Conservation (phyloP, 305 asterid species). For the Fraxinus latifolia region DNA sequence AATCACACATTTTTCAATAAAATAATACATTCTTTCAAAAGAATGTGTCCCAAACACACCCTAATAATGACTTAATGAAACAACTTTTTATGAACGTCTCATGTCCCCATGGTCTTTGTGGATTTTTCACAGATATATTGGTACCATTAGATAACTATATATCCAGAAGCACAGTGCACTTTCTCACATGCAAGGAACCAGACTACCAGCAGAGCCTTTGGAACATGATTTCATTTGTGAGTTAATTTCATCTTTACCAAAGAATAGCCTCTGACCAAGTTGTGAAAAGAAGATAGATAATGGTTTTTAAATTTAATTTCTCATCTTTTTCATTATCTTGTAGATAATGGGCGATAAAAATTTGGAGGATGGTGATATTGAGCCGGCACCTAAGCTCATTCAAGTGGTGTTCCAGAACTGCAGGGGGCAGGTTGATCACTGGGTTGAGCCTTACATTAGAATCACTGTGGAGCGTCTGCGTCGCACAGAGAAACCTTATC, state of each 20-base stretch:
- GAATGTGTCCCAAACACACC: too few species aligned
- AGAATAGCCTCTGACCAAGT: neutral
- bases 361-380: slow-evolving; percentile 90
- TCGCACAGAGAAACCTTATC: slow-evolving; percentile 59
- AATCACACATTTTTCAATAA: too few species aligned
- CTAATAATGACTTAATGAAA: neutral
- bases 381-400: slow-evolving; percentile 93
- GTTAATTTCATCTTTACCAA: slow-evolving; percentile 28
- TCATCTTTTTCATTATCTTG: slow-evolving; percentile 16
- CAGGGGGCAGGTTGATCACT: slow-evolving; percentile 91
- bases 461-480: slow-evolving; percentile 76
- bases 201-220: slow-evolving; percentile 98
- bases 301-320: neutral
- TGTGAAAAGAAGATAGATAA: neutral
- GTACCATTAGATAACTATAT: slow-evolving; percentile 93
- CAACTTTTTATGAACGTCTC: slow-evolving; percentile 17
- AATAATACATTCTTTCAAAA: too few species aligned
- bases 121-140: slow-evolving; percentile 65
- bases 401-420: slow-evolving; percentile 89
- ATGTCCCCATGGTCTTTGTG: slow-evolving; percentile 14
- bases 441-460: slow-evolving; percentile 94
- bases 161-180: slow-evolving; percentile 82
- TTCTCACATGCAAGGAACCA: slow-evolving; percentile 87
- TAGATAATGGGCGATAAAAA: slow-evolving; percentile 90
- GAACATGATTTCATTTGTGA: slow-evolving; percentile 89